Percentiles rank a stretch among this genome's conserved stretches.
These are phyloP conservation scores for Geoglossum glabrum DNA, from an alignment of 495 filamentous ascomycete species.

Conservation along the genomic window DNA sequence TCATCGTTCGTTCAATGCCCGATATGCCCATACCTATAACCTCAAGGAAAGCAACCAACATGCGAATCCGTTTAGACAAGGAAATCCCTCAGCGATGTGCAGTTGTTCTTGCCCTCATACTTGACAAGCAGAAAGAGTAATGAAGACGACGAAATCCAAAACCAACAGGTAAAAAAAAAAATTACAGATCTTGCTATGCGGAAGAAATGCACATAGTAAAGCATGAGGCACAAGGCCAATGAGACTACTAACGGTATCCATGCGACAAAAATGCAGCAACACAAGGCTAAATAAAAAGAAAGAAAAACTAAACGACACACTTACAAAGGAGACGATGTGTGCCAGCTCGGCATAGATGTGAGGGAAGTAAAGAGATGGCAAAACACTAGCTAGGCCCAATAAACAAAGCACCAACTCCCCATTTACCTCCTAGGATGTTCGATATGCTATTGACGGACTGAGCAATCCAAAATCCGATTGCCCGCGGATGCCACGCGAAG, in stretches of 20 bases:
- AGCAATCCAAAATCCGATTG: neutral
- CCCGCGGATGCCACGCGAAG: neutral
- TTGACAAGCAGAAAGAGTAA: neutral
- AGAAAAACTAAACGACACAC: neutral
- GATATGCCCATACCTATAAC: conserved; percentile 1
- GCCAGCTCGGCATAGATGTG: neutral
- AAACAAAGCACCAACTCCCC: conserved; percentile 1
- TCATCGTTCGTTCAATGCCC: neutral
- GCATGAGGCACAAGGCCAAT: neutral
- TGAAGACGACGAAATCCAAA: neutral
- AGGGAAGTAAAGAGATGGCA: neutral
- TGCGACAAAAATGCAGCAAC: neutral
- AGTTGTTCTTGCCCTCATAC: neutral
- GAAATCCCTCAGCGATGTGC: conserved; percentile 1
- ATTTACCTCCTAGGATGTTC: neutral
- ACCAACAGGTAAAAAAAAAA: neutral
- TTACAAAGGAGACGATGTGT: neutral
- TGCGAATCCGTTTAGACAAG: neutral
- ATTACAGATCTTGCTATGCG: neutral
- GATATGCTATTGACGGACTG: neutral
- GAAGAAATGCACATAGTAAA: neutral
- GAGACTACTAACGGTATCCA: neutral
- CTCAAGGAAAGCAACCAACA: conserved; percentile 2
- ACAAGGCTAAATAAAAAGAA: neutral
- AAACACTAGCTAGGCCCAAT: neutral